A percentile compares a stretch with the other conserved stretches of the same genome.
These are phyloP conservation scores for Fomitopsis pulvina DNA, from an alignment of 768 basidiomycete genomes.

Conservation along the genomic window DNA sequence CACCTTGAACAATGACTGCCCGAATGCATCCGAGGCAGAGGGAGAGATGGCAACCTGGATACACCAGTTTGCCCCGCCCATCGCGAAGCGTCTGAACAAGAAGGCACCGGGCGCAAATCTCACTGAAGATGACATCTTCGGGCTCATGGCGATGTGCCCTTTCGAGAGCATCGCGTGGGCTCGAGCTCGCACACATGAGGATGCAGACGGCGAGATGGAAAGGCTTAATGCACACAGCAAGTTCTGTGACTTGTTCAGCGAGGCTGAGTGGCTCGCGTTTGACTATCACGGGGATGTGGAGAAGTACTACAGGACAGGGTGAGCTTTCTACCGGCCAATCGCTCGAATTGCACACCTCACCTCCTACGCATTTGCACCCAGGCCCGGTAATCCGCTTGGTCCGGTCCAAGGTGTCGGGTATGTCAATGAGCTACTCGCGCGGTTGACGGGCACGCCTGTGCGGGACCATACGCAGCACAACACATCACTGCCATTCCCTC, in stretches of 20 bases:
- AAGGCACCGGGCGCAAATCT: conserved; percentile 60
- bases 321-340: conserved; percentile 22
- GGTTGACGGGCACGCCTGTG: conserved; percentile 60
- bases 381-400: conserved; percentile 64
- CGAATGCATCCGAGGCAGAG: conserved; percentile 34
- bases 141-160: conserved; percentile 69
- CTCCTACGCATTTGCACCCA: conserved; percentile 18
- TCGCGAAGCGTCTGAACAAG: conserved; percentile 52
- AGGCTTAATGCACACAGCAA: conserved; percentile 37
- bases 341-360: no score
- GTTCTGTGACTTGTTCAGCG: conserved; percentile 66
- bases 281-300: conserved; percentile 70
- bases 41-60: conserved; percentile 50
- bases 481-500: conserved; percentile 73
- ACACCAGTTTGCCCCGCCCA: conserved; percentile 43
- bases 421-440: conserved; percentile 79
- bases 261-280: conserved; percentile 56
- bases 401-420: conserved; percentile 82
- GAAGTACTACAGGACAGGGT: conserved; percentile 79
- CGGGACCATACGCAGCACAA: conserved; percentile 72
- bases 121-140: conserved; percentile 43
- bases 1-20: conserved; percentile 67
- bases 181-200: conserved; percentile 7
- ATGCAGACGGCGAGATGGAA: background rate
- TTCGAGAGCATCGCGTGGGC: conserved; percentile 66